A percentile compares a stretch with the other conserved stretches of the same genome.
phyloP scores from a whole-genome alignment of 176 grass and related monocot genomes.

The Eleusine indica region DNA sequence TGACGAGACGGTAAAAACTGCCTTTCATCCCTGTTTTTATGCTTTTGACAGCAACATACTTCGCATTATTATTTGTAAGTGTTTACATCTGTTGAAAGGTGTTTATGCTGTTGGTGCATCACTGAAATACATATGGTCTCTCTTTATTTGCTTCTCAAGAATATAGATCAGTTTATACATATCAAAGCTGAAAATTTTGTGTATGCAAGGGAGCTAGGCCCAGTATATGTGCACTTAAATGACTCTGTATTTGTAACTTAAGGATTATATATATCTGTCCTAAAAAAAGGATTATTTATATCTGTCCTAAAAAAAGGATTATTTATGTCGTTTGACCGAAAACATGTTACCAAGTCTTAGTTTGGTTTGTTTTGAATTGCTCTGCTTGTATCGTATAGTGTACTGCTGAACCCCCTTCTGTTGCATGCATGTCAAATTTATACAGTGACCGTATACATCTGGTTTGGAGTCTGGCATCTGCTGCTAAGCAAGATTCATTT shows the following conservation, averaged over 20 bases:
- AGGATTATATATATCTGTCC: too few relatives aligned
- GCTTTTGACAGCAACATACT: conserved; percentile 9
- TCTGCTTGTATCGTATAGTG: background rate
- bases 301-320: too few relatives aligned
- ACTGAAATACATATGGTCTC: conserved; percentile 4
- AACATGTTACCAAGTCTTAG: conserved; percentile 5
- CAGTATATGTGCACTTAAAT: conserved; percentile 22
- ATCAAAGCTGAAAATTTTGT: background rate
- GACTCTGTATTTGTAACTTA: background rate
- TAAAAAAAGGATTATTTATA: background rate
- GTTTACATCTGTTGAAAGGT: conserved; percentile 35
- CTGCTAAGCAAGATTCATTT: conserved; percentile 78
- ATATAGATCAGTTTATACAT: background rate
- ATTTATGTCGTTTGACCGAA: background rate
- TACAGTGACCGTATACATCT: conserved; percentile 74
- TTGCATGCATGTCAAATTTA: conserved; percentile 39
- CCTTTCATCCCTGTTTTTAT: conserved; percentile 2
- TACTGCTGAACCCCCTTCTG: conserved; percentile 17
- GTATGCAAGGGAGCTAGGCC: conserved; percentile 1
- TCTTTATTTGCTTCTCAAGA: conserved; percentile 5
- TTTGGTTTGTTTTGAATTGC: conserved; percentile 35
- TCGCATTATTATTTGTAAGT: background rate
- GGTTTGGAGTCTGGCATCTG: conserved; percentile 77
- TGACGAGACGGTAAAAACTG: conserved; percentile 58
- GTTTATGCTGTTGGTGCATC: background rate